These are phyloP conservation scores for Wickerhamomyces alni DNA, from an alignment of 805 yeast species.

Conservation along the genomic window DNA sequence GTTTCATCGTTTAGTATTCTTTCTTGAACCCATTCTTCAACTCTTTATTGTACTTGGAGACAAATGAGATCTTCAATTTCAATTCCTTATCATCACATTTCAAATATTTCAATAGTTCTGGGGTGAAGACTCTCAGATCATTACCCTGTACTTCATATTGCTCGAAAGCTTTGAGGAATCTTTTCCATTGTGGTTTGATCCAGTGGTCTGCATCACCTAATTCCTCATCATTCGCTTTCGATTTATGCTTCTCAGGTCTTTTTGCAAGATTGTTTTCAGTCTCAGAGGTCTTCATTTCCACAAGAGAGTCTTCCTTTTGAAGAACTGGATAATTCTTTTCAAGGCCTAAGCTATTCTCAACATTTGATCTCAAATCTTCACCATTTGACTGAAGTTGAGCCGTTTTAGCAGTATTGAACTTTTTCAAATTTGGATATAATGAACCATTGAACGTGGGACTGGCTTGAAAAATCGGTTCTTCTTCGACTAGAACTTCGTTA, in stretches of 20 bases:
- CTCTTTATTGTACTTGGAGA: conserved; percentile 6
- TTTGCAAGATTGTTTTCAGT: neutral
- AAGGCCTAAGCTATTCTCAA: too few species aligned
- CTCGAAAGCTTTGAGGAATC: conserved; percentile 10
- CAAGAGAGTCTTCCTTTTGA: too few species aligned
- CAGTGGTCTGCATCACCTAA: conserved; percentile 7
- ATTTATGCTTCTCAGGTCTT: neutral
- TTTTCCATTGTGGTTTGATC: conserved; percentile 16
- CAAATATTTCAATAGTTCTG: conserved; percentile 7
- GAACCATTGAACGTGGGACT: neutral
- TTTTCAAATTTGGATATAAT: neutral
- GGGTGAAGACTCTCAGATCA: conserved; percentile 12
- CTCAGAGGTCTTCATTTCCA: too few species aligned
- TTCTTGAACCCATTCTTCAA: neutral
- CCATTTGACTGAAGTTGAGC: too few species aligned
- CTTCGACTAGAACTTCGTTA: too few species aligned
- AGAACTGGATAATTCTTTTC: too few species aligned
- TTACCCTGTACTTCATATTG: conserved; percentile 2
- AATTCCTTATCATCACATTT: conserved; percentile 19
- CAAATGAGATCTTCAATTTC: conserved; percentile 15
- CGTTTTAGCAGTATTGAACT: neutral
- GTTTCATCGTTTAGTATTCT: neutral
- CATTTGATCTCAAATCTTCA: too few species aligned
- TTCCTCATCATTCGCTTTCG: conserved; percentile 1
- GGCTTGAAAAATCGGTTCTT: neutral